Conservation (phyloP, 2,329 filamentous ascomycete species). For the Aspergillus terreus region DNA sequence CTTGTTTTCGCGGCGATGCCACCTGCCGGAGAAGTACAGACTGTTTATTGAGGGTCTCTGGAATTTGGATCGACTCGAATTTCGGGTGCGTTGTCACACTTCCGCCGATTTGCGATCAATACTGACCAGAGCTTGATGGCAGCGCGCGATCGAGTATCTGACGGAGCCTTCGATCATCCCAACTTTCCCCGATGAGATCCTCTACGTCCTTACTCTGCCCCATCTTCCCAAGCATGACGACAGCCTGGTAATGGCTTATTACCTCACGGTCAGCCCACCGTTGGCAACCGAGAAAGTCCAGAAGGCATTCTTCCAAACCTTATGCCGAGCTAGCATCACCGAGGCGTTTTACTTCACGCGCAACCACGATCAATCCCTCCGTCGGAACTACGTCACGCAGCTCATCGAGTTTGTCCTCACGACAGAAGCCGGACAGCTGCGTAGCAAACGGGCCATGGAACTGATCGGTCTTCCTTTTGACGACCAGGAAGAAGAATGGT, state of each 20-base stretch:
- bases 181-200: conserved; percentile 80
- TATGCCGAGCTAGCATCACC: conserved; percentile 63
- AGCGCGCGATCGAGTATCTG: conserved; percentile 69
- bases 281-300: conserved; percentile 62
- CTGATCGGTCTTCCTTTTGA: conserved; percentile 71
- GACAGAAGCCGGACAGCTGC: conserved; percentile 32
- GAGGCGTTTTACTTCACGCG: conserved; percentile 73
- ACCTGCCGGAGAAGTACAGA: conserved; percentile 71
- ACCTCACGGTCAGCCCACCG: conserved; percentile 69
- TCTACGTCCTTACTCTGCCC: conserved; percentile 61
- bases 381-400: conserved; percentile 63
- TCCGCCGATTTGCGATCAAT: neutral
- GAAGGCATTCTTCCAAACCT: conserved; percentile 64
- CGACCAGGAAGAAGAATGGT: conserved; percentile 67
- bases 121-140: conserved; percentile 10
- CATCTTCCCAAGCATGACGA: conserved; percentile 59
- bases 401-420: conserved; percentile 59
- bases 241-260: conserved; percentile 70
- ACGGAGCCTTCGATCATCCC: conserved; percentile 75
- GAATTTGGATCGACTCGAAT: conserved; percentile 71
- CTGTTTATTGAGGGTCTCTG: conserved; percentile 79
- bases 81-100: conserved; percentile 48
- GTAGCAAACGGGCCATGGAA: conserved; percentile 61
- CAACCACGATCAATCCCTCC: conserved; percentile 58
- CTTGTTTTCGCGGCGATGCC: conserved; percentile 60